phyloP scores from a whole-genome alignment of 2,329 filamentous ascomycete genomes.

The Xylaria sp. region DNA sequence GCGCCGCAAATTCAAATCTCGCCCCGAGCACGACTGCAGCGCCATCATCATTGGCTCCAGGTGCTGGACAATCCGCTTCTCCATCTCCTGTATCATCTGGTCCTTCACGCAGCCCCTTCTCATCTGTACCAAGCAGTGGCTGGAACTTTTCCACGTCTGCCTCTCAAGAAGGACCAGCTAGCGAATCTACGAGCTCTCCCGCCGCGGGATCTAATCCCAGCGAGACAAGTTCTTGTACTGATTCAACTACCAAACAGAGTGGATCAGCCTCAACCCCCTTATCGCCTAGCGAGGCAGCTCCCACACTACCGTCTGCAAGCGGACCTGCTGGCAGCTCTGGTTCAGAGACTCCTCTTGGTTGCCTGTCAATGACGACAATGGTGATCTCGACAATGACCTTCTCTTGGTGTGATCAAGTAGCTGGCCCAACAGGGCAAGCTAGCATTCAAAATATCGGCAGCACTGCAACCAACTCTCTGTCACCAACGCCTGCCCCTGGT shows the following conservation, averaged over 20 bases:
- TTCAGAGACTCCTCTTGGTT: conserved; percentile 35
- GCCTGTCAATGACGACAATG: conserved; percentile 45
- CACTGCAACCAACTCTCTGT: conserved; percentile 8
- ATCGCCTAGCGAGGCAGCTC: conserved; percentile 30
- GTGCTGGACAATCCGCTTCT: conserved; percentile 33
- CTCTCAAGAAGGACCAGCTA: conserved; percentile 31
- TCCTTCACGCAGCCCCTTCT: conserved; percentile 40
- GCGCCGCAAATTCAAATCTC: conserved; percentile 24
- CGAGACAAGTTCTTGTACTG: conserved; percentile 34
- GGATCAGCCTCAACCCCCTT: conserved; percentile 34
- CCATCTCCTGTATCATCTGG: conserved; percentile 16
- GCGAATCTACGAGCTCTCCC: conserved; percentile 32
- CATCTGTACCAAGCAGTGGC: conserved; percentile 46
- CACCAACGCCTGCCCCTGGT: conserved; percentile 33
- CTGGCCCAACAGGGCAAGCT: conserved; percentile 22
- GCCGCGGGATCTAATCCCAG: conserved; percentile 23
- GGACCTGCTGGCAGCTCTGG: conserved; percentile 3
- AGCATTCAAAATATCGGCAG: conserved; percentile 24
- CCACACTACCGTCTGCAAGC: conserved; percentile 24
- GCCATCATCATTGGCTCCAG: conserved; percentile 32
- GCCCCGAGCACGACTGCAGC: conserved; percentile 33
- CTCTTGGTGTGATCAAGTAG: conserved; percentile 46
- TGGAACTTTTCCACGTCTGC: conserved; percentile 47
- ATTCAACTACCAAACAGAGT: conserved; percentile 26
- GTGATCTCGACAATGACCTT: conserved; percentile 45